Conservation (phyloP, 495 filamentous ascomycete species). For the Tuber calosporum region DNA sequence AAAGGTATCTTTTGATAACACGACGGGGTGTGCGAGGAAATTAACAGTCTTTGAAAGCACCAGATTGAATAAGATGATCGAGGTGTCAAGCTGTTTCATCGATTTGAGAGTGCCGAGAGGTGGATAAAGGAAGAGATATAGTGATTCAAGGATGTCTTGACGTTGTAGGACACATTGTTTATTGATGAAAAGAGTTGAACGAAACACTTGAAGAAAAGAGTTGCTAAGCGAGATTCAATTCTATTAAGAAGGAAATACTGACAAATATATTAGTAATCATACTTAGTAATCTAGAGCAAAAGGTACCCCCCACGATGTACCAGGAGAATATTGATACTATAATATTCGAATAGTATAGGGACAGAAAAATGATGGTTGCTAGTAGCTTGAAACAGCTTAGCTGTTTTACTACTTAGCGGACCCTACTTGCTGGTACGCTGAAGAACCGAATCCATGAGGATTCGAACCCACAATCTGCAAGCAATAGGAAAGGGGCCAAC, state of each 20-base stretch:
- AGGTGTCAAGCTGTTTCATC: not conserved
- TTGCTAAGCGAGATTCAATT: too few relatives aligned
- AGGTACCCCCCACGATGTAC: not conserved
- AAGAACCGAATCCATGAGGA: too few relatives aligned
- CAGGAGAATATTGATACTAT: not conserved
- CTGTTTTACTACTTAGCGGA: not conserved
- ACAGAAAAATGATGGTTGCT: too few relatives aligned
- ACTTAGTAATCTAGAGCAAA: not conserved
- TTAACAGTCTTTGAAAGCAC: not conserved
- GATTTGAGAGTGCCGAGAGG: not conserved
- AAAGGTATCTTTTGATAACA: not conserved
- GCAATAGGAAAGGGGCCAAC: too few relatives aligned
- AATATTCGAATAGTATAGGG: not conserved
- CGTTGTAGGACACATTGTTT: too few relatives aligned
- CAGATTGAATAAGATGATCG: not conserved
- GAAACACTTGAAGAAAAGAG: too few relatives aligned
- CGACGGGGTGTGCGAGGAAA: not conserved
- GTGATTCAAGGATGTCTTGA: too few relatives aligned
- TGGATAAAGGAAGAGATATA: not conserved
- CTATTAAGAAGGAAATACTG: not conserved
- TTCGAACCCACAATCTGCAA: too few relatives aligned
- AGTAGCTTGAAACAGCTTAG: not conserved
- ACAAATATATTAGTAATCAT: not conserved
- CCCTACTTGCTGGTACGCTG: not conserved
- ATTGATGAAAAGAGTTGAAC: too few relatives aligned